These are phyloP conservation scores for Candida piceae DNA, from an alignment of 805 yeast species.

Conservation along the genomic window DNA sequence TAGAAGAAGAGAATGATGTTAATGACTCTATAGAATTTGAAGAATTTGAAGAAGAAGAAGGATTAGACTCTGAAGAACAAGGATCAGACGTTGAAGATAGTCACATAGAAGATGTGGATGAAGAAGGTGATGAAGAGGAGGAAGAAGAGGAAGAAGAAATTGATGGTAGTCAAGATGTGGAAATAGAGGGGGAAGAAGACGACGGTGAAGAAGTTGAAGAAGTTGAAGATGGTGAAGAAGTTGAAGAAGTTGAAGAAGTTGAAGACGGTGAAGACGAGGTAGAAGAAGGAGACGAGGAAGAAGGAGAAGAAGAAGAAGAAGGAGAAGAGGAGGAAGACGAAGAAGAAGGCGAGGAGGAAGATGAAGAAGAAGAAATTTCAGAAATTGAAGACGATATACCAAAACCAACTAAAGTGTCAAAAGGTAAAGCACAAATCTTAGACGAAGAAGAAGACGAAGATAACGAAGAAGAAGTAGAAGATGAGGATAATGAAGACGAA, in stretches of 20 bases:
- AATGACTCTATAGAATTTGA: slow-evolving; percentile 5
- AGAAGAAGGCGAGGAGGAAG: slow-evolving; percentile 1
- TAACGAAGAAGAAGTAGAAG: slow-evolving; percentile 3
- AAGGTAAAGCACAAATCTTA: background rate
- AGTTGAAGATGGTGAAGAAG: slow-evolving; percentile 12
- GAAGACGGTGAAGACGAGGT: slow-evolving; percentile 2
- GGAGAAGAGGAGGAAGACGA: slow-evolving; percentile 21
- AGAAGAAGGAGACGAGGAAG: slow-evolving; percentile 3
- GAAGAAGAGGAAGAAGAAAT: slow-evolving; percentile 4
- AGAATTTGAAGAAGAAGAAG: slow-evolving; percentile 1
- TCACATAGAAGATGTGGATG: slow-evolving; percentile 10
- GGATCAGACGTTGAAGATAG: slow-evolving; percentile 12
- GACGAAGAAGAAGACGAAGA: slow-evolving; percentile 1
- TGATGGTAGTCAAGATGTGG: too few species aligned
- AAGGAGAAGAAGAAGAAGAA: slow-evolving; percentile 30
- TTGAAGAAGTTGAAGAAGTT: slow-evolving; percentile 17
- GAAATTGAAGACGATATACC: slow-evolving; percentile 2
- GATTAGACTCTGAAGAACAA: slow-evolving; percentile 6
- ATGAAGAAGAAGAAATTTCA: slow-evolving; percentile 4
- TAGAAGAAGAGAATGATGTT: background rate
- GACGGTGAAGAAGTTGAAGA: slow-evolving; percentile 12
- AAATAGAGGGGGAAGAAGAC: slow-evolving; percentile 7
- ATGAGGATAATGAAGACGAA: slow-evolving; percentile 8
- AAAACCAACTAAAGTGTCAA: slow-evolving; percentile 1
- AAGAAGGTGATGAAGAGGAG: slow-evolving; percentile 2